Evolutionary conservation across 2,329 filamentous ascomycete genomes (phyloP).

Genomic region (Fusarium aywerte): DNA sequence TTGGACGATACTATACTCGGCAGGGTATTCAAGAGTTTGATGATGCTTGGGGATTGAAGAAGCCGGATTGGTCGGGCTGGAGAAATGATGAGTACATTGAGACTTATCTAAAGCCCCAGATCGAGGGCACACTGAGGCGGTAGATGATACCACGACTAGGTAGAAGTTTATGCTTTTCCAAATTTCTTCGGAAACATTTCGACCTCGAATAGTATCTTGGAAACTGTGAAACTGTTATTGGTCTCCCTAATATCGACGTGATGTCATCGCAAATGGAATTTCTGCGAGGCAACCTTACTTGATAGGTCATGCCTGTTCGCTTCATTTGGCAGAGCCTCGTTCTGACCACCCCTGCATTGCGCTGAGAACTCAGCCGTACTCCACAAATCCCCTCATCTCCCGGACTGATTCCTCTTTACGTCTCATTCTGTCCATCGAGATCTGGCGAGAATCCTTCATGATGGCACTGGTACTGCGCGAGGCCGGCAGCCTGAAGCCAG

Average conservation of each 20-base stretch:
- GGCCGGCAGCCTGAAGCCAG: conserved; percentile 41
- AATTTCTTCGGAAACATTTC: no score
- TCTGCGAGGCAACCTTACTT: no score
- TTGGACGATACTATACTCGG: conserved; percentile 68
- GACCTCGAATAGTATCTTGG: no score
- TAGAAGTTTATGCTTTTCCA: neutral
- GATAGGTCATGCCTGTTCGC: fast-evolving
- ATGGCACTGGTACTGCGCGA: neutral
- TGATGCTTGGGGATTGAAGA: conserved; percentile 67
- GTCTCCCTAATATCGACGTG: no score
- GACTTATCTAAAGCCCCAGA: conserved; percentile 18
- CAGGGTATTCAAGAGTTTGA: conserved; percentile 64
- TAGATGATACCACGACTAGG: neutral
- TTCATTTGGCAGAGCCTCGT: neutral
- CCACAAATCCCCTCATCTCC: neutral
- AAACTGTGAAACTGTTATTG: no score
- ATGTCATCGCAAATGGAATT: no score
- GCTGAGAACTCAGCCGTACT: neutral
- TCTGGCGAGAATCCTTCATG: neutral
- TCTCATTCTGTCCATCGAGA: no score
- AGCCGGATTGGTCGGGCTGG: conserved; percentile 65
- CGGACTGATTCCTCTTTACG: neutral
- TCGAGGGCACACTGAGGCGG: conserved; percentile 10
- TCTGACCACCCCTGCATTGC: neutral
- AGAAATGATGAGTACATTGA: conserved; percentile 57